phyloP scores from a whole-genome alignment of 225 moss, liverwort and hornwort genomes.

The Ulota crispa region DNA sequence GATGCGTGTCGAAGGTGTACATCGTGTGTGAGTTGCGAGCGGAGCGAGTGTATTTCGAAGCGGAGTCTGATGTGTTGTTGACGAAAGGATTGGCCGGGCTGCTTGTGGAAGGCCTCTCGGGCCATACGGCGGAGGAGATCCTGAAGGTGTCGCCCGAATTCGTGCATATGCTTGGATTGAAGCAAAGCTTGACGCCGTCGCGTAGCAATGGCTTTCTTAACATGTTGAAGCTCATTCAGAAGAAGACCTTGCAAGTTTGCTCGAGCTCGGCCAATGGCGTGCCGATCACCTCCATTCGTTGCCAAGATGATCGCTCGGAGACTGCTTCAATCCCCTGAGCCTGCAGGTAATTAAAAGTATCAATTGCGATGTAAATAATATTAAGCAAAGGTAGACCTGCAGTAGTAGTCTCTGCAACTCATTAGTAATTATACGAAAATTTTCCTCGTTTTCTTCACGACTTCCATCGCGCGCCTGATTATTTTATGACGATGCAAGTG shows the following conservation, averaged over 20 bases:
- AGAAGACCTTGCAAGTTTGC: slow-evolving; percentile 74
- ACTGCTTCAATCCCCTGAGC: neutral
- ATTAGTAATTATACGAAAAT: neutral
- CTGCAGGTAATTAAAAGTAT: slow-evolving; percentile 7
- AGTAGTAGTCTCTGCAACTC: neutral
- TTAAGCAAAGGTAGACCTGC: slow-evolving; percentile 5
- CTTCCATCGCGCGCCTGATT: neutral
- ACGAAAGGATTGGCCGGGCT: slow-evolving; percentile 94
- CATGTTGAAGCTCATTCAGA: slow-evolving; percentile 94
- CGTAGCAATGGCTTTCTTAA: slow-evolving; percentile 97
- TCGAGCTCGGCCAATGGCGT: slow-evolving; percentile 27
- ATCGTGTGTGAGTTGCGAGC: slow-evolving; percentile 54
- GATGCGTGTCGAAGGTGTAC: slow-evolving; percentile 95
- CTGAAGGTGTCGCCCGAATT: slow-evolving; percentile 79
- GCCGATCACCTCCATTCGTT: slow-evolving; percentile 24
- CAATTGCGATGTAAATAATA: slow-evolving; percentile 14
- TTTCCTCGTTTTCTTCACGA: neutral
- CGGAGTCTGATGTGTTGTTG: slow-evolving; percentile 82
- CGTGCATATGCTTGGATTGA: slow-evolving; percentile 83
- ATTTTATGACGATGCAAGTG: neutral
- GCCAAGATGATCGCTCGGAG: slow-evolving; percentile 1
- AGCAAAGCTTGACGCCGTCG: slow-evolving; percentile 92
- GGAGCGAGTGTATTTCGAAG: slow-evolving; percentile 64
- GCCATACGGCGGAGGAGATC: slow-evolving; percentile 75
- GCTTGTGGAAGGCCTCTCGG: slow-evolving; percentile 87